Evolutionary conservation across 345 rosid genomes (phyloP).

Genomic region (Triadica sebifera): DNA sequence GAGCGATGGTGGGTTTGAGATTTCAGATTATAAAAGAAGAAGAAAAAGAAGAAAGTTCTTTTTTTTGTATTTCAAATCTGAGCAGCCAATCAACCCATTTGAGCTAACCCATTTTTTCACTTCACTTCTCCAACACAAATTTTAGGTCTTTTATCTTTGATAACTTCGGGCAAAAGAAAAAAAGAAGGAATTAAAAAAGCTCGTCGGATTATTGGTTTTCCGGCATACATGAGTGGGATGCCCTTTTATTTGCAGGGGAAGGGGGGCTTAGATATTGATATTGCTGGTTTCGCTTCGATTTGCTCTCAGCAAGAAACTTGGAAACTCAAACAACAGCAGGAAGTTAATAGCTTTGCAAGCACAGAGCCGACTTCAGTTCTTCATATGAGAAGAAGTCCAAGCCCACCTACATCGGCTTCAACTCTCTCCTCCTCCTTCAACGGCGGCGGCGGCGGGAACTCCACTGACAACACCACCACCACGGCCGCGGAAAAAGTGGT

Average conservation of each 20-base stretch:
- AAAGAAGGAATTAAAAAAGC: too few species aligned
- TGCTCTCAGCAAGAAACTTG: constrained; percentile 32
- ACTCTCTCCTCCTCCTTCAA: constrained; percentile 62
- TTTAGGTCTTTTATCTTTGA: constrained; percentile 6
- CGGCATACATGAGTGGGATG: constrained; percentile 27
- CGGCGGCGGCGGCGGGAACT: constrained; percentile 26
- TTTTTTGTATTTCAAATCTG: constrained; percentile 14
- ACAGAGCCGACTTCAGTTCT: constrained; percentile 41
- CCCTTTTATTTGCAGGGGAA: constrained; percentile 39
- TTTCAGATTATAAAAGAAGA: constrained; percentile 8
- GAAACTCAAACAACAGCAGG: constrained; percentile 21
- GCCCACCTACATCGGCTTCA: constrained; percentile 63
- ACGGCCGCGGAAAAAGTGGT: background rate
- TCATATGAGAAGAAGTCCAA: constrained; percentile 61
- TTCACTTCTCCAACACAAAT: constrained; percentile 7
- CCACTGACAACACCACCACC: constrained; percentile 25
- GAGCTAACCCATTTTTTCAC: background rate
- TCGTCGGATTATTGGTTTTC: constrained; percentile 1
- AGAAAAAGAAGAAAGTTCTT: constrained; percentile 1
- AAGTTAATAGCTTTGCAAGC: constrained; percentile 26
- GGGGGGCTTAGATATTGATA: constrained; percentile 34
- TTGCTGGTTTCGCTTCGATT: constrained; percentile 39
- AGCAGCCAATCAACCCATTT: background rate
- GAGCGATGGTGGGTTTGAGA: constrained; percentile 15
- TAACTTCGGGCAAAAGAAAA: constrained; percentile 5